Base-by-base conservation (phyloP, 2,329 filamentous ascomycete species). In the Colletotrichum destructivum region DNA sequence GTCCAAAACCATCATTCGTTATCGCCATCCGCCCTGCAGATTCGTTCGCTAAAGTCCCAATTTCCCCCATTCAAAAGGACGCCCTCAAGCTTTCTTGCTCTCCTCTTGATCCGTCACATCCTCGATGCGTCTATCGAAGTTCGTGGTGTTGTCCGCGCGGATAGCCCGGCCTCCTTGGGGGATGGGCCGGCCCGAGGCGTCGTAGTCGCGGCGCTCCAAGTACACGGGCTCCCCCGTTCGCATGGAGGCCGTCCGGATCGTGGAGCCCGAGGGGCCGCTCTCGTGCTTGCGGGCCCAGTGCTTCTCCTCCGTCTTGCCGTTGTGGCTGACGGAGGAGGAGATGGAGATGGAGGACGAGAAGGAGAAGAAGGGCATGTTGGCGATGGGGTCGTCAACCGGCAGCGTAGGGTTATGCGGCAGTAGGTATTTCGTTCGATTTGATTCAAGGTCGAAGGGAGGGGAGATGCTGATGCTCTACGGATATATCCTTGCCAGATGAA, bases 281-380 rank as follows among this genome's bases (percentile, higher is more conserved):
- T 69, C 35, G 16, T 46, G 18, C 69, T 66, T 26, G 62, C 46
- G 52, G 26, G 65, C 60, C 64, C 62, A 71, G 21, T 65, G 69
- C 46, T 44, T 66, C 31, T 59, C 59, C 16, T 69, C 40, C 5
- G 47, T 60, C 60, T 63, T 69, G 59, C 69, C 69, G 65, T 71
- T 71, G n/a, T 8, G 12, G 21, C 44, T 63, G 46, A 69, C 4
- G 13, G 69, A 63, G 4, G 69, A 69, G 46, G 65, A 71, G 40
- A 71, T 63, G 54, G 69, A 71, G 0, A 71, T n/a, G n/a, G 47
- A 69, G 0, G 69, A 63, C 5, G 69, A 49, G 52, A 61, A 59
- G n/a, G 38, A 69, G 11, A 69, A 68, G 16, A 69, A 68, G 16
- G 65, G 59, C 65, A 68, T 68, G 12, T 31, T 31, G 38, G 23